Percentiles rank a stretch among this genome's conserved stretches.
Conservation (phyloP, 164 flowering plant species). For the Stephania cephalantha region DNA sequence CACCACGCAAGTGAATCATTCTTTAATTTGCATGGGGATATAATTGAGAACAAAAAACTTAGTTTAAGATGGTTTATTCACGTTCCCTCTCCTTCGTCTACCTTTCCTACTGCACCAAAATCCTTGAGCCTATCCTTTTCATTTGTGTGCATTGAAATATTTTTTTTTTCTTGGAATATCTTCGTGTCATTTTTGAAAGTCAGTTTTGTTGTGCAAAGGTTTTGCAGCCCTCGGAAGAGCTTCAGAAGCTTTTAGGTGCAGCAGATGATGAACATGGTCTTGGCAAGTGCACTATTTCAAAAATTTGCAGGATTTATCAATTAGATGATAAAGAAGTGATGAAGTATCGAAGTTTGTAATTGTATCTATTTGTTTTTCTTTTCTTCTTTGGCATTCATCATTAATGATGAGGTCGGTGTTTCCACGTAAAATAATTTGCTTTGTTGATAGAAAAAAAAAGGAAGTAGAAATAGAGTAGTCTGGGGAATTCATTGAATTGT, state of each 20-base stretch:
- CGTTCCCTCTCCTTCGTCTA: no score
- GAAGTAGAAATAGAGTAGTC: neutral
- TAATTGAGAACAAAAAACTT: no score
- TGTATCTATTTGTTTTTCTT: neutral
- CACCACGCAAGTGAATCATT: neutral
- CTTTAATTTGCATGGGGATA: neutral
- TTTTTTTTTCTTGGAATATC: neutral
- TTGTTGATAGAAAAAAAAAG: no score
- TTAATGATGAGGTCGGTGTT: neutral
- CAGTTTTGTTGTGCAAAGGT: slow-evolving; percentile 29
- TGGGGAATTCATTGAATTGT: neutral
- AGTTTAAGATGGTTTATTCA: no score
- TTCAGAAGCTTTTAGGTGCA: slow-evolving; percentile 34
- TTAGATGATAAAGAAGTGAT: slow-evolving; percentile 48
- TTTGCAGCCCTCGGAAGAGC: slow-evolving; percentile 58
- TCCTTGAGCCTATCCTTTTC: neutral
- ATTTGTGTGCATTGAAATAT: neutral
- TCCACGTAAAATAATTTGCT: neutral
- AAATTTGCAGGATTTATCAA: slow-evolving; percentile 56
- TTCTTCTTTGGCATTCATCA: neutral
- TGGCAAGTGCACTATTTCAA: slow-evolving; percentile 30
- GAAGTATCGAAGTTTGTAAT: slow-evolving; percentile 43
- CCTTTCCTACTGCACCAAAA: neutral
- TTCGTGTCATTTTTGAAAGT: neutral
- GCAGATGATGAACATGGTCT: slow-evolving; percentile 35